Conservation (phyloP, 371 early-diverging fungal species). For the Parasitella parasitica region DNA sequence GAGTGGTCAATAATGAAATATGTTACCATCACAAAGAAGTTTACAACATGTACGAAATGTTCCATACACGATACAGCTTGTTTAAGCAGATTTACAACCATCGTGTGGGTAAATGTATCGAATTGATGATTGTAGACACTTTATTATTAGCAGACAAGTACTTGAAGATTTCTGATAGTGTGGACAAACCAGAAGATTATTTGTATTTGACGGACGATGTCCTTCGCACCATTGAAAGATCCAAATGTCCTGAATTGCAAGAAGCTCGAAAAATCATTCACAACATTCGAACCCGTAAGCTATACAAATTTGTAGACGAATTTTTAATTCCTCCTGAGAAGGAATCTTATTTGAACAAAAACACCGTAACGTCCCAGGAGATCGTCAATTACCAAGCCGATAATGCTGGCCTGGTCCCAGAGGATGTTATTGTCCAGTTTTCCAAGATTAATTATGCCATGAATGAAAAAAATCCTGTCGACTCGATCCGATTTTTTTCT, state of each 20-base stretch:
- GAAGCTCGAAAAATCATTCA: slow-evolving; percentile 69
- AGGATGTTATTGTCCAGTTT: slow-evolving; percentile 78
- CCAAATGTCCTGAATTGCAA: slow-evolving; percentile 57
- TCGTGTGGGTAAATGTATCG: slow-evolving; percentile 76
- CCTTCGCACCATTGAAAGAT: slow-evolving; percentile 80
- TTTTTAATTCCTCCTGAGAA: slow-evolving; percentile 68
- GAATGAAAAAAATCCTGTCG: slow-evolving; percentile 84
- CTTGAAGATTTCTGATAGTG: slow-evolving; percentile 69
- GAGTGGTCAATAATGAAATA: slow-evolving; percentile 88
- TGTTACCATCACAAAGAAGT: slow-evolving; percentile 84
- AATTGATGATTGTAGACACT: slow-evolving; percentile 89
- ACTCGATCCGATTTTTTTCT: slow-evolving; percentile 78
- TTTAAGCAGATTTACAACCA: slow-evolving; percentile 94
- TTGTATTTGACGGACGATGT: slow-evolving; percentile 84
- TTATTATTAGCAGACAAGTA: slow-evolving; percentile 78
- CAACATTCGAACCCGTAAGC: slow-evolving; percentile 71
- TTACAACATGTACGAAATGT: slow-evolving; percentile 85
- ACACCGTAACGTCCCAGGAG: slow-evolving; percentile 51
- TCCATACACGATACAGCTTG: slow-evolving; percentile 87
- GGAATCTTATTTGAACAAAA: slow-evolving; percentile 42
- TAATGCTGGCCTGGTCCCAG: slow-evolving; percentile 51
- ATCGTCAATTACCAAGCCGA: slow-evolving; percentile 59
- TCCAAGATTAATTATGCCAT: slow-evolving; percentile 79
- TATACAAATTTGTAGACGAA: slow-evolving; percentile 91
- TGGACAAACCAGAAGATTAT: slow-evolving; percentile 72